A percentile compares a stretch with the other conserved stretches of the same genome.
These are phyloP conservation scores for Psilocybe cubensis DNA, from an alignment of 768 basidiomycete species.

Conservation along the genomic window DNA sequence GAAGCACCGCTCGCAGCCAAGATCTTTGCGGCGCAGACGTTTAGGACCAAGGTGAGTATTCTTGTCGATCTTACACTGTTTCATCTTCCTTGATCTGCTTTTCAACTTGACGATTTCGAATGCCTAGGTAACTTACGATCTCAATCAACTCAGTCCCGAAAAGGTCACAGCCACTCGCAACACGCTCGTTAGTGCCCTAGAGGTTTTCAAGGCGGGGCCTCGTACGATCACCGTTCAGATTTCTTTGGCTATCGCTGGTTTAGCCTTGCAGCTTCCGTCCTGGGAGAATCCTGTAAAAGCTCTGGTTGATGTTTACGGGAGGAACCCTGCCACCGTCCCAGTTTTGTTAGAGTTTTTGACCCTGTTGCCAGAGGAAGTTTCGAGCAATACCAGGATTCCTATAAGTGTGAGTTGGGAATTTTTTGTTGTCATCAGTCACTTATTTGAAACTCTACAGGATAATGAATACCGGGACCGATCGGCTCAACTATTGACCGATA, in stretches of 20 bases:
- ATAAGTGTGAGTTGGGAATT: constrained; percentile 66
- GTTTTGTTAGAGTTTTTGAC: constrained; percentile 89
- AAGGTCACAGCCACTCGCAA: constrained; percentile 84
- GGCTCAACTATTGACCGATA: constrained; percentile 63
- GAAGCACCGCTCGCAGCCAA: constrained; percentile 82
- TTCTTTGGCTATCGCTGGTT: constrained; percentile 86
- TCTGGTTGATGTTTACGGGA: constrained; percentile 86
- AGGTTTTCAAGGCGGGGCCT: constrained; percentile 75
- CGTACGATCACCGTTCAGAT: constrained; percentile 87
- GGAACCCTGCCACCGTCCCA: constrained; percentile 81
- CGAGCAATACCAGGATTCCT: constrained; percentile 83
- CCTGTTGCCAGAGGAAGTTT: constrained; percentile 87
- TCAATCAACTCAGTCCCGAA: constrained; percentile 78
- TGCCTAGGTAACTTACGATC: constrained; percentile 90
- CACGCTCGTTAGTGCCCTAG: constrained; percentile 79
- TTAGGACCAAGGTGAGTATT: constrained; percentile 83
- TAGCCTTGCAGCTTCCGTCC: constrained; percentile 85
- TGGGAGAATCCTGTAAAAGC: constrained; percentile 84
- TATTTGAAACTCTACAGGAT: constrained; percentile 50
- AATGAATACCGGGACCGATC: constrained; percentile 72
- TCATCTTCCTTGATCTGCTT: constrained; percentile 30
- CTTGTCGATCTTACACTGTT: constrained; percentile 9
- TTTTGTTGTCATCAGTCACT: background rate
- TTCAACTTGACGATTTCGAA: constrained; percentile 38
- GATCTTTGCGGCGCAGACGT: constrained; percentile 95